Evolutionary conservation across 768 basidiomycete species (phyloP).

Genomic region (Holtermanniella nyarrowii): DNA sequence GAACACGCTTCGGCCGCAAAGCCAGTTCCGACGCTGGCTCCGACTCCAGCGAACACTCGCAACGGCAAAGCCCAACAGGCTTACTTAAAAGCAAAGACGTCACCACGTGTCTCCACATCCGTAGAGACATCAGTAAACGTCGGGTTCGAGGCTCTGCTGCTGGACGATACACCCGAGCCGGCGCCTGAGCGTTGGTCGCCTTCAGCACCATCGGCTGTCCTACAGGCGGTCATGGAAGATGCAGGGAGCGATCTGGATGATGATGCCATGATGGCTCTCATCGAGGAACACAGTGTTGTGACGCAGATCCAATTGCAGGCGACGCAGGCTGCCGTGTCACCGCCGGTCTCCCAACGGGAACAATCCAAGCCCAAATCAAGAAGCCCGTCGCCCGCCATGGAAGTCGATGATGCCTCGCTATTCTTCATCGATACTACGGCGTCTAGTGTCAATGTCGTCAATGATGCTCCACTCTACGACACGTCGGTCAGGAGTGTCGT

Average conservation of each 20-base stretch:
- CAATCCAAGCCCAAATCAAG: too few relatives aligned
- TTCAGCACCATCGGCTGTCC: background rate
- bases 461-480: constrained; percentile 10
- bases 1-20: background rate
- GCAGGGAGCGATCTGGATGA: background rate
- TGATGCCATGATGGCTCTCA: background rate
- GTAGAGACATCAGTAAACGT: background rate
- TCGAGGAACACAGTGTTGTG: background rate
- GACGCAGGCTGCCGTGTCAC: background rate
- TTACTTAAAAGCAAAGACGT: too few relatives aligned
- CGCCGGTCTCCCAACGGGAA: too few relatives aligned
- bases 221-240: background rate
- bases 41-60: too few relatives aligned
- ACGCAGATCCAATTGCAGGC: too few relatives aligned
- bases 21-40: too few relatives aligned
- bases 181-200: background rate
- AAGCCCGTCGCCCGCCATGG: too few relatives aligned
- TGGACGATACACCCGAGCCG: background rate
- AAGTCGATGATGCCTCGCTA: constrained; percentile 5
- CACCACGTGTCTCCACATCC: background rate
- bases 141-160: background rate
- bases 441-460: background rate
- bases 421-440: constrained; percentile 30
- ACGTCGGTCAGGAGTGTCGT: constrained; percentile 3
- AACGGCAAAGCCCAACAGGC: too few relatives aligned